Evolutionary conservation across 2,329 filamentous ascomycete genomes (phyloP).

Genomic region (Alternaria brassicicola): DNA sequence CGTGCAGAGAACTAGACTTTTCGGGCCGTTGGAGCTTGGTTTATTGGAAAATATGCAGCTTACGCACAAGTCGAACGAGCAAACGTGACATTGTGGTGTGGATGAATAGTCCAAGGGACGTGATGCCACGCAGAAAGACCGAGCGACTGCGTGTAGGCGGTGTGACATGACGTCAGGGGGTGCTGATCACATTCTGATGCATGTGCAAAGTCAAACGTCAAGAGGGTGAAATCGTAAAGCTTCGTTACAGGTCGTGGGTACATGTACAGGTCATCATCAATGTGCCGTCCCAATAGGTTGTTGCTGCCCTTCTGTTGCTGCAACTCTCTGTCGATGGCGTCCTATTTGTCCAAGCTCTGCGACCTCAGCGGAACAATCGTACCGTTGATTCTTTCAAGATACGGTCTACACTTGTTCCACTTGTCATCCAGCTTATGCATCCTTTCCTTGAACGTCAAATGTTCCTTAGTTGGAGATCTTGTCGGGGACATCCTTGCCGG

Average conservation of each 20-base stretch:
- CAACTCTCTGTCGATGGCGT: not conserved
- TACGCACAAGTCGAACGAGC: not conserved
- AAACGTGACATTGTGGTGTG: not conserved
- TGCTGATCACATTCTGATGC: not conserved
- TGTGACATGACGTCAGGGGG: not conserved
- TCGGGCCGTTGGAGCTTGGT: not conserved
- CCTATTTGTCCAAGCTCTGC: not conserved
- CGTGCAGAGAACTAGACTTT: not conserved
- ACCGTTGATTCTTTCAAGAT: slow-evolving; percentile 22
- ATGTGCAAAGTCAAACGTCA: not conserved
- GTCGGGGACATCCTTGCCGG: slow-evolving; percentile 57
- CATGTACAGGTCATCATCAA: not conserved
- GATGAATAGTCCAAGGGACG: not conserved
- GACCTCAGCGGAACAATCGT: slow-evolving; percentile 10
- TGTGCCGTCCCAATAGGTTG: not conserved
- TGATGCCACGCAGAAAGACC: not conserved
- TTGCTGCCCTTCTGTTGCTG: not conserved
- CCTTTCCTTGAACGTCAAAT: not conserved
- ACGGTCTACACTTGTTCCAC: slow-evolving; percentile 19
- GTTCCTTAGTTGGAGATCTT: slow-evolving; percentile 56
- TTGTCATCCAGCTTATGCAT: slow-evolving; percentile 13
- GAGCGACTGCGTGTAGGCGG: not conserved
- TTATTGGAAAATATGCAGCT: not conserved
- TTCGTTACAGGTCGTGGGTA: not conserved
- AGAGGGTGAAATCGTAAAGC: not conserved